Percentiles rank a stretch among this genome's conserved stretches.
Conservation (phyloP, 345 rosid genomes). For the Eucalyptus erythrocorys region DNA sequence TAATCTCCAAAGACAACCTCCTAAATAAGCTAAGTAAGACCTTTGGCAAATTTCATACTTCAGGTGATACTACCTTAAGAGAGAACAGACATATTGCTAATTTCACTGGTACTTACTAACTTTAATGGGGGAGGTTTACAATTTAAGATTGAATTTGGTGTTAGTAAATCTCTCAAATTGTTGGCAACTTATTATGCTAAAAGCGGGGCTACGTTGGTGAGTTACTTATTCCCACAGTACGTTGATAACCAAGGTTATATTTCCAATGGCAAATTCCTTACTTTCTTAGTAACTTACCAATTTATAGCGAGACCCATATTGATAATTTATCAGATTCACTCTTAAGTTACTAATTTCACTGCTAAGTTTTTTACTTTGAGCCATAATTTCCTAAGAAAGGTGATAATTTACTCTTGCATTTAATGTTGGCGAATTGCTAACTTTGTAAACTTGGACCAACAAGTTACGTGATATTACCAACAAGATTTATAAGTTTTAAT, state of each 20-base stretch:
- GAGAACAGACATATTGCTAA: neutral
- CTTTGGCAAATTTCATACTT: neutral
- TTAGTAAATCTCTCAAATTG: neutral
- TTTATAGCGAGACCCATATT: neutral
- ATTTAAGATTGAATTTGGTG: neutral
- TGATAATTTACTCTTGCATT: neutral
- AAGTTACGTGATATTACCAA: too few species aligned
- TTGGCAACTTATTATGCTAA: neutral
- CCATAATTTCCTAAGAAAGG: neutral
- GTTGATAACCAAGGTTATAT: neutral
- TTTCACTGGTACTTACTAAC: neutral
- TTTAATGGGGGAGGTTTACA: neutral
- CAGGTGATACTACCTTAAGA: neutral
- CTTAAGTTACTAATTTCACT: neutral
- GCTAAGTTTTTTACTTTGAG: neutral
- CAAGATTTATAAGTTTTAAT: too few species aligned
- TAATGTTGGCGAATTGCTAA: neutral
- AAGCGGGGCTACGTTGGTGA: neutral
- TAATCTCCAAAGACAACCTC: neutral
- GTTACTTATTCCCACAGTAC: neutral
- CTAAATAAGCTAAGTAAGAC: neutral
- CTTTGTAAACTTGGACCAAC: neutral
- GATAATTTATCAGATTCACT: neutral
- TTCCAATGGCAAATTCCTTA: neutral
- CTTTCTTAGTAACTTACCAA: neutral